Percentiles rank a stretch among this genome's conserved stretches.
Evolutionary conservation across 139 green algal genomes (phyloP).

Genomic region (Haematococcus lacustris): DNA sequence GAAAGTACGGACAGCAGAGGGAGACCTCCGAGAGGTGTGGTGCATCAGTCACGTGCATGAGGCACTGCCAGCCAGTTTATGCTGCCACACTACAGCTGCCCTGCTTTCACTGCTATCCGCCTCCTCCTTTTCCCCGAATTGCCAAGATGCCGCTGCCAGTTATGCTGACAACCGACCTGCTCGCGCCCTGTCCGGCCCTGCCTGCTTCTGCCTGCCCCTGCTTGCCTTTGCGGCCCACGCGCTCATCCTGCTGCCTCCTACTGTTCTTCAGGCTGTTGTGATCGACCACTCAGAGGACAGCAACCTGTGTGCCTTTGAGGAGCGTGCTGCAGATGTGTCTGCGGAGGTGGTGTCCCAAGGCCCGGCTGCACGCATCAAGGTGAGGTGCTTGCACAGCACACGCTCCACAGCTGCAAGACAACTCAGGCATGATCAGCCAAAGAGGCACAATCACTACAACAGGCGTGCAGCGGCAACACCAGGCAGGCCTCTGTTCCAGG

Average conservation of each 20-base stretch:
- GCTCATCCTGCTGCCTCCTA: neutral
- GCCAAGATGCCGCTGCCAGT: no score
- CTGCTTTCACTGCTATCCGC: no score
- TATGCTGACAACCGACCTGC: neutral
- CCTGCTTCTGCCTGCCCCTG: neutral
- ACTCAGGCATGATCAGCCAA: no score
- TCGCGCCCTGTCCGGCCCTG: neutral
- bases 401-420: neutral
- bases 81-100: neutral
- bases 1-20: constrained; percentile 10
- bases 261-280: constrained; percentile 15
- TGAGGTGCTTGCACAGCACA: neutral
- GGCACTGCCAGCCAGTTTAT: neutral
- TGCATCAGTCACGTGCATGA: no score
- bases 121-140: no score
- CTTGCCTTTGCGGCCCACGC: neutral
- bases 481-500: no score
- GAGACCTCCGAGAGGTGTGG: constrained; percentile 22
- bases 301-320: constrained; percentile 10
- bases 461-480: no score
- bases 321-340: constrained; percentile 15
- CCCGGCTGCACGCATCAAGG: constrained; percentile 9
- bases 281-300: constrained; percentile 18
- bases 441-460: no score
- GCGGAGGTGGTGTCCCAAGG: constrained; percentile 7